Conservation (phyloP, 805 yeast genomes). For the Ogataea paradorogensis region DNA sequence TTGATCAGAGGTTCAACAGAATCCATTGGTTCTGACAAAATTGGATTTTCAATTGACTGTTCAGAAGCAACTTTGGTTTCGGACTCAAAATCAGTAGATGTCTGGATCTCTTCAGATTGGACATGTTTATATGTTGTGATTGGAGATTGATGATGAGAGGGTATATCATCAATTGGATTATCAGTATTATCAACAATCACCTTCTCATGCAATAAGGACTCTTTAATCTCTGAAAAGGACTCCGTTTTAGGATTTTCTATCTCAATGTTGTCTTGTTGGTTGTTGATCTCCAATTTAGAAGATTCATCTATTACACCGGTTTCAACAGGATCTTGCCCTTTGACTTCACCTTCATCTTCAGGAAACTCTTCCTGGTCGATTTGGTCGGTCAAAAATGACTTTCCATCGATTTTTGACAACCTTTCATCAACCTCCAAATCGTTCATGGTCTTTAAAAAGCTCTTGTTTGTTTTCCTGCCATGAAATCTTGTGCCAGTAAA, state of each 20-base stretch:
- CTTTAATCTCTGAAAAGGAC: background rate
- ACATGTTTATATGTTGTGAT: too few species aligned
- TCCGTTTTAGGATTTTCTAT: background rate
- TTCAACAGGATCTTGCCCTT: background rate
- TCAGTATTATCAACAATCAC: background rate
- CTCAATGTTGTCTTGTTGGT: constrained; percentile 1
- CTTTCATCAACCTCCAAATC: constrained; percentile 3
- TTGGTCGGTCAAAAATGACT: background rate
- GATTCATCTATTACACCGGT: background rate
- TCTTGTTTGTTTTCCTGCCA: constrained; percentile 11
- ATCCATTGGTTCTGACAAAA: background rate
- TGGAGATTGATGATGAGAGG: too few species aligned
- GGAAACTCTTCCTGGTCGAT: background rate
- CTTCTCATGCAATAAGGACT: background rate
- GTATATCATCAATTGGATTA: too few species aligned
- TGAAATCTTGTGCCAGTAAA: constrained; percentile 9
- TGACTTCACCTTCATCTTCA: background rate
- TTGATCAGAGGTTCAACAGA: background rate
- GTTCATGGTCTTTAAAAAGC: constrained; percentile 4
- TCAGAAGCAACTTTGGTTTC: background rate
- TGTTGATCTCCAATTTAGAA: background rate
- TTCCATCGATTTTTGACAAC: background rate
- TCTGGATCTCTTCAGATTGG: background rate
- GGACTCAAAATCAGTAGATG: background rate
- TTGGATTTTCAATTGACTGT: background rate